Evolutionary conservation across 805 yeast genomes (phyloP).

Genomic region (Pichia gijzeniarum): DNA sequence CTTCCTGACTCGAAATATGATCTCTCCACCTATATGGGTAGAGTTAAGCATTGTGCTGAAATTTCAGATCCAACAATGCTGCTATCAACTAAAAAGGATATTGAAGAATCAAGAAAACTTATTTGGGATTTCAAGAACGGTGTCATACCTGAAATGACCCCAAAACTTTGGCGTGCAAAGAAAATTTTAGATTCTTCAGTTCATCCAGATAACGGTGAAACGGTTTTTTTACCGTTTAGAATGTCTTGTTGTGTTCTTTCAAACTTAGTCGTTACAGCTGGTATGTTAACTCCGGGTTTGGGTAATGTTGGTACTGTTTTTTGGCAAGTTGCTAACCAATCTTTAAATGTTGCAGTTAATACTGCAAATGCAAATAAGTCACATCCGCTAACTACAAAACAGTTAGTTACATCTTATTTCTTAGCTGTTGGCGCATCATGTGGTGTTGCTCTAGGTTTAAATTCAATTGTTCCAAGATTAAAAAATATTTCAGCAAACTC

Average conservation of each 20-base stretch:
- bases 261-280: constrained; percentile 90
- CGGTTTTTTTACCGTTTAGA: constrained; percentile 88
- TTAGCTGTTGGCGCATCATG: constrained; percentile 94
- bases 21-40: constrained; percentile 79
- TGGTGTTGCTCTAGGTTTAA: constrained; percentile 90
- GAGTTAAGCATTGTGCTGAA: constrained; percentile 91
- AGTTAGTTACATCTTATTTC: constrained; percentile 70
- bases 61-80: constrained; percentile 91
- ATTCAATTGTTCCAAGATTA: constrained; percentile 82
- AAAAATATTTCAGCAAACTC: constrained; percentile 65
- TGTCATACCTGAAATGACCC: constrained; percentile 54
- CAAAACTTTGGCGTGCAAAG: constrained; percentile 86
- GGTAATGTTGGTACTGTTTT: constrained; percentile 87
- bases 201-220: constrained; percentile 96
- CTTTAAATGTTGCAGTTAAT: constrained; percentile 93
- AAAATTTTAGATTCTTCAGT: constrained; percentile 82
- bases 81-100: constrained; percentile 57
- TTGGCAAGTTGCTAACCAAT: constrained; percentile 98
- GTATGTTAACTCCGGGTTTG: constrained; percentile 94
- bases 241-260: constrained; percentile 95
- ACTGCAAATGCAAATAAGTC: constrained; percentile 95
- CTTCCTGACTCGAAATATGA: constrained; percentile 80
- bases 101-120: constrained; percentile 55
- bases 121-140: constrained; percentile 74
- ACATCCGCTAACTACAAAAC: constrained; percentile 76